A percentile compares a stretch with the other conserved stretches of the same genome.
Evolutionary conservation across 2,329 filamentous ascomycete species (phyloP).

Genomic region (Paecilomyces formosus): DNA sequence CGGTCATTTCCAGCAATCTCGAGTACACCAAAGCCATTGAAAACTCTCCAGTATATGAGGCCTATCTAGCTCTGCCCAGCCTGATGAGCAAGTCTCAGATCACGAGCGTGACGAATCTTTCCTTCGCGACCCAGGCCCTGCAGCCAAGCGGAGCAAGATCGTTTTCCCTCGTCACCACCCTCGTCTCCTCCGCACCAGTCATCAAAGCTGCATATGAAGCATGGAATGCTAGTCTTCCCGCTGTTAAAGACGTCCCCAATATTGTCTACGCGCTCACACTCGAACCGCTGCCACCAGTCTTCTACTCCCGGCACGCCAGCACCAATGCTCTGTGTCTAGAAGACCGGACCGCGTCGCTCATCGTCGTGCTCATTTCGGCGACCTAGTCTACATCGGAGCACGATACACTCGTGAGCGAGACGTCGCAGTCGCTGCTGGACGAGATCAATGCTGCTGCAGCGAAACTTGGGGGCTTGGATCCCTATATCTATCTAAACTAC

Average conservation of each 20-base stretch:
- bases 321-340: constrained; percentile 1
- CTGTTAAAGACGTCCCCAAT: constrained; percentile 1
- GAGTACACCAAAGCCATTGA: constrained; percentile 3
- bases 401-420: neutral
- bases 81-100: neutral
- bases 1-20: constrained; percentile 1
- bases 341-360: neutral
- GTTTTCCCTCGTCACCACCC: constrained; percentile 2
- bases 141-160: constrained; percentile 3
- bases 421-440: neutral
- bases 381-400: neutral
- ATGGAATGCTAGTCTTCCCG: constrained; percentile 2
- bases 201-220: constrained; percentile 4
- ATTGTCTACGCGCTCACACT: constrained; percentile 1
- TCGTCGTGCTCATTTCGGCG: constrained; percentile 1
- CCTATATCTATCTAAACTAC: constrained; percentile 1
- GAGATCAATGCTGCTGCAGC: neutral
- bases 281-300: neutral
- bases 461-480: constrained; percentile 1
- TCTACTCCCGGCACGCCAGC: constrained; percentile 1
- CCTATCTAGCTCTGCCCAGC: neutral
- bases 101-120: neutral
- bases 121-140: constrained; percentile 1
- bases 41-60: constrained; percentile 2
- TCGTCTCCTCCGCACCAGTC: constrained; percentile 1